Evolutionary conservation across 768 basidiomycete species (phyloP).

Genomic region (Mycena rebaudengoi): DNA sequence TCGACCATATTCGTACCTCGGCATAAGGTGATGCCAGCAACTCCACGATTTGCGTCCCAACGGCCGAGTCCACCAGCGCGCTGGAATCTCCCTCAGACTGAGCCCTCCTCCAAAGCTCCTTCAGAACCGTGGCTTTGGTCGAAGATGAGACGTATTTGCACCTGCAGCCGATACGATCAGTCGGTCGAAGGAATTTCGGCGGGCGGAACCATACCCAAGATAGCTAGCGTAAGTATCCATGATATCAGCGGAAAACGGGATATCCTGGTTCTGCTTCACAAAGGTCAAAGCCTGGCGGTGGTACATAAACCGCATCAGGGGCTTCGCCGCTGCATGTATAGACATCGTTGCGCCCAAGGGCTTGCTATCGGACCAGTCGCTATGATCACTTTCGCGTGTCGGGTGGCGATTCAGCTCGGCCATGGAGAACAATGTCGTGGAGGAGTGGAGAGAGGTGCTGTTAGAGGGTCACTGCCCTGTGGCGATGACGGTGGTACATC

Average conservation of each 20-base stretch:
- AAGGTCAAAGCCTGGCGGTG: not conserved
- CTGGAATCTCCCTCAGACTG: not conserved
- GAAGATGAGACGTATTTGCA: not conserved
- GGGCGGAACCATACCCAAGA: not conserved
- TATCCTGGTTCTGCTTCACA: not conserved
- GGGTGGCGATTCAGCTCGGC: too few relatives aligned
- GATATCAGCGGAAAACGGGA: not conserved
- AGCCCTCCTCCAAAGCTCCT: not conserved
- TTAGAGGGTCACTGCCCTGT: too few relatives aligned
- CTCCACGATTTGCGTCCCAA: not conserved
- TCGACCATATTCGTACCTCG: not conserved
- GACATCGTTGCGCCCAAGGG: not conserved
- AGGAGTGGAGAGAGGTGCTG: too few relatives aligned
- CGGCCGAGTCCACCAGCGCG: not conserved
- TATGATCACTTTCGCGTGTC: too few relatives aligned
- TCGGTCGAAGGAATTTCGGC: not conserved
- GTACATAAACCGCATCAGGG: not conserved
- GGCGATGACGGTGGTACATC: too few relatives aligned
- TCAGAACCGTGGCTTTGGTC: not conserved
- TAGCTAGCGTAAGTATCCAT: not conserved
- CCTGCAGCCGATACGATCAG: not conserved
- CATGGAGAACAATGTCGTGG: too few relatives aligned
- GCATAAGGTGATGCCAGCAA: not conserved
- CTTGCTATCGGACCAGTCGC: too few relatives aligned
- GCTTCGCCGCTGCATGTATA: not conserved